Conservation (phyloP, 352 stramenopile species). For the Globisporangium viniferum region DNA sequence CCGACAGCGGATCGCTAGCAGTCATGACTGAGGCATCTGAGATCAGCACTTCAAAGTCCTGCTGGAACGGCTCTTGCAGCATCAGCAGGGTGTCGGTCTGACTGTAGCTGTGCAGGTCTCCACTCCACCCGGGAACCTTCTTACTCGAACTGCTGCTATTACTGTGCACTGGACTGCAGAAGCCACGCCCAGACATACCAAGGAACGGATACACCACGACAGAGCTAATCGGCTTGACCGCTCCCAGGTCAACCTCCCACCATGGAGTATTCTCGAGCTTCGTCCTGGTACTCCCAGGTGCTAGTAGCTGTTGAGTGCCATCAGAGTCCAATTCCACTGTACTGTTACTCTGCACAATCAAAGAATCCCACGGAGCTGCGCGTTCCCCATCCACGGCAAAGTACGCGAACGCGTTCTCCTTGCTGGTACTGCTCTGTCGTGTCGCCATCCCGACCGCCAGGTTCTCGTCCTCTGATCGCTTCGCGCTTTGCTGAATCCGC, state of each 20-base stretch:
- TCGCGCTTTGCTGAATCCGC: slow-evolving; percentile 47
- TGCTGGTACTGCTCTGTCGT: slow-evolving; percentile 54
- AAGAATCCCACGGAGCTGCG: slow-evolving; percentile 35
- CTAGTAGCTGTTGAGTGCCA: slow-evolving; percentile 6
- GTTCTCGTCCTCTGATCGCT: slow-evolving; percentile 60
- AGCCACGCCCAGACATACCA: slow-evolving; percentile 31
- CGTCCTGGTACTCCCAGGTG: slow-evolving; percentile 50
- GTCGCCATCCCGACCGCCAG: slow-evolving; percentile 54
- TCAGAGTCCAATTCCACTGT: background rate
- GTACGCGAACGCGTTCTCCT: slow-evolving; percentile 31
- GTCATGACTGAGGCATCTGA: slow-evolving; percentile 25
- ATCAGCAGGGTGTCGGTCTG: slow-evolving; percentile 35
- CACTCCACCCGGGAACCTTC: slow-evolving; percentile 27
- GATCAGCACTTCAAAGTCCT: slow-evolving; percentile 52
- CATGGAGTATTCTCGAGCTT: slow-evolving; percentile 39
- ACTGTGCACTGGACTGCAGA: slow-evolving; percentile 19
- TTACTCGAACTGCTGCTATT: slow-evolving; percentile 5
- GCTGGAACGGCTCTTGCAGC: slow-evolving; percentile 44
- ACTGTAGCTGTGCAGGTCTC: slow-evolving; percentile 40
- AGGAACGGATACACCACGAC: slow-evolving; percentile 54
- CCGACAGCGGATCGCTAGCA: slow-evolving; percentile 9
- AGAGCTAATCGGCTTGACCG: slow-evolving; percentile 34
- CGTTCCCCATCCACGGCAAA: slow-evolving; percentile 50
- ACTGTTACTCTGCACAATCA: slow-evolving; percentile 19
- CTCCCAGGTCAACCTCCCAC: slow-evolving; percentile 73